Conservation (phyloP, 768 basidiomycete species). For the Holtermannia corniformis region DNA sequence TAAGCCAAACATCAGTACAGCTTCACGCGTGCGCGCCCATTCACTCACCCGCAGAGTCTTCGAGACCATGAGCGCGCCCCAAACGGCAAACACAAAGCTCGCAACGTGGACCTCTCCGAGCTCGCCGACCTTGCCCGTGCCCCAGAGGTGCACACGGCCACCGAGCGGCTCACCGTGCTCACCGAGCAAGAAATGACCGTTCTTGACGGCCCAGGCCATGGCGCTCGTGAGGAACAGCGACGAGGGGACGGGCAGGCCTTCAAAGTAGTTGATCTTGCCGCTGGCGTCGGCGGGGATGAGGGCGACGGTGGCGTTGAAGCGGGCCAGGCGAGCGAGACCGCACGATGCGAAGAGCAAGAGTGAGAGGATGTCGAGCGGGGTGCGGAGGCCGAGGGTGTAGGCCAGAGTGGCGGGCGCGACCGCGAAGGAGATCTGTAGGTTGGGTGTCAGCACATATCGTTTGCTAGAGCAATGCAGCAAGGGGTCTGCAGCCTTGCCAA, state of each 20-base stretch:
- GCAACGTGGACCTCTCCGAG: slow-evolving; percentile 64
- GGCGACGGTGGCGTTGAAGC: slow-evolving; percentile 98
- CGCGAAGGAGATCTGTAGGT: slow-evolving; percentile 87
- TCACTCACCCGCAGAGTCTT: slow-evolving; percentile 74
- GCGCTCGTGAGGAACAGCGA: slow-evolving; percentile 68
- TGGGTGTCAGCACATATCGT: background rate
- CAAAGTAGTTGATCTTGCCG: slow-evolving; percentile 91
- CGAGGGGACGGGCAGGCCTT: slow-evolving; percentile 93
- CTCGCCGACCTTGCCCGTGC: slow-evolving; percentile 31
- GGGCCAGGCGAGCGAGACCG: slow-evolving; percentile 89
- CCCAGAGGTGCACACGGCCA: slow-evolving; percentile 41
- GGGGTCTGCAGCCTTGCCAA: too few relatives aligned
- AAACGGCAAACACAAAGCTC: slow-evolving; percentile 64
- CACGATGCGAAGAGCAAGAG: slow-evolving; percentile 88
- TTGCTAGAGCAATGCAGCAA: too few relatives aligned
- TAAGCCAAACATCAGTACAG: background rate
- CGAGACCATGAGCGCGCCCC: slow-evolving; percentile 97
- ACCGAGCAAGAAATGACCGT: slow-evolving; percentile 69
- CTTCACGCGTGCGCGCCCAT: too few relatives aligned
- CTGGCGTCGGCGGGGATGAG: slow-evolving; percentile 73
- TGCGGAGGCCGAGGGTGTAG: slow-evolving; percentile 81
- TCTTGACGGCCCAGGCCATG: slow-evolving; percentile 70
- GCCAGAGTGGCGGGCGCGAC: slow-evolving; percentile 91
- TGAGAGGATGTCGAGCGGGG: slow-evolving; percentile 77
- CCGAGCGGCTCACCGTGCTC: slow-evolving; percentile 52